Evolutionary conservation across 306 rosid genomes (phyloP).

Genomic region (Vigna mungo): DNA sequence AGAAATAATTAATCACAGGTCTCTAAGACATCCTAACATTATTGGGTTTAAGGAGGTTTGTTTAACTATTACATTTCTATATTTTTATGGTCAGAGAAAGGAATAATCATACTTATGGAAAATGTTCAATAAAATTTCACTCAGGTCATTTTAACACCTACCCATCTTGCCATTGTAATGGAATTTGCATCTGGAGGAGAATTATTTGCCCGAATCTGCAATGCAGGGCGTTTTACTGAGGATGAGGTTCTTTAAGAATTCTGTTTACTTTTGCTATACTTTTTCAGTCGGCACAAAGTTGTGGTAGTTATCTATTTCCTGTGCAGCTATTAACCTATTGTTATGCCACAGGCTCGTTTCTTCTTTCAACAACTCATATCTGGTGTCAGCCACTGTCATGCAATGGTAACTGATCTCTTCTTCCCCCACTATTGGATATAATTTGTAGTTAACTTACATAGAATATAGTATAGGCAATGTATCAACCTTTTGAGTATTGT

Average conservation of each 20-base stretch:
- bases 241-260: conserved; percentile 67
- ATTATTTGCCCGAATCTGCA: conserved; percentile 76
- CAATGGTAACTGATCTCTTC: conserved; percentile 67
- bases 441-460: neutral
- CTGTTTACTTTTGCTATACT: neutral
- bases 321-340: neutral
- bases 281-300: neutral
- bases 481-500: neutral
- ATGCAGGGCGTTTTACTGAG: conserved; percentile 82
- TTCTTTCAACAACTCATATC: conserved; percentile 98
- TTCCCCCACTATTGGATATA: neutral
- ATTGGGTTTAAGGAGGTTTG: conserved; percentile 91
- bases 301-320: neutral
- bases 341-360: conserved; percentile 84
- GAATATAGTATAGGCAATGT: neutral
- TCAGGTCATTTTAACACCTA: conserved; percentile 87
- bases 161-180: conserved; percentile 96
- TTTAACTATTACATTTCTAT: conserved; percentile 17
- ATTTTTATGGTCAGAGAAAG: neutral
- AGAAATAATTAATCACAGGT: conserved; percentile 94
- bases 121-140: neutral
- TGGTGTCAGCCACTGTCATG: conserved; percentile 94
- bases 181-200: conserved; percentile 98
- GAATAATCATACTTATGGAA: neutral
- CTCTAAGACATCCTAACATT: conserved; percentile 90